Evolutionary conservation across 192 early-diverging fungal genomes (phyloP), one percentile per base, ranked within the genome.

Genomic region (Borealophlyctis nickersoniae): DNA sequence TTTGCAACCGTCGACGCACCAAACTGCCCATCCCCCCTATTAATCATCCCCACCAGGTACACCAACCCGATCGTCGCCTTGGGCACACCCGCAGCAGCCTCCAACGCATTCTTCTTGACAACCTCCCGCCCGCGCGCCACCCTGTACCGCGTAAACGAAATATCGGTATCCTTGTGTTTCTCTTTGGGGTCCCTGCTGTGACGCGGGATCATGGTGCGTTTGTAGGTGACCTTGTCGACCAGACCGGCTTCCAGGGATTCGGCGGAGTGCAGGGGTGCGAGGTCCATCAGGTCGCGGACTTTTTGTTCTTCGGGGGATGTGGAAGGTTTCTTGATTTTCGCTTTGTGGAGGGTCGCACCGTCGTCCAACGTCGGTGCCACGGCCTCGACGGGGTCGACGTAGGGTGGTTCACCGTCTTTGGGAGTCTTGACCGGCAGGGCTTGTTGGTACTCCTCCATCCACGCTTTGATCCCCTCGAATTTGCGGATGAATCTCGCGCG

Each of bases 21-120:
- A 67, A 73, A 74, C 5, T 62, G 14, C 4, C 67, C 66, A 13
- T 73, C 73, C 28, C 75, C 75, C 23, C 84, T 60, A 57, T 69
- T 74, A 56, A 89, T 88, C 22, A 52, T 64, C 50, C 86, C 88
- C 16, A 70, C 36, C 22, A 89, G 49, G 62, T 88, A 84, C 0
- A 89, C 84, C 4, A 89, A 57, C n/a, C 82, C 86, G n/a, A 89
- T 82, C 9, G 74, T 83, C 32, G 74, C 57, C 2, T 32, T 24
- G 31, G 49, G 49, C 2, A 39, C 23, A 32, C 34, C 48, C 24
- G 9, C 31, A 51, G 27, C 31, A 30, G 19, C 30, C 26, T 7
- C 7, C 22, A 5, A 26, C 22, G 55, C 29, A 11, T 56, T 57
- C 54, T 58, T 26, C 31, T 1, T n/a, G 13, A 23, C 33, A 31